Base-by-base conservation (phyloP, 2,329 filamentous ascomycete species). In the Davidsoniella eucalypti region DNA sequence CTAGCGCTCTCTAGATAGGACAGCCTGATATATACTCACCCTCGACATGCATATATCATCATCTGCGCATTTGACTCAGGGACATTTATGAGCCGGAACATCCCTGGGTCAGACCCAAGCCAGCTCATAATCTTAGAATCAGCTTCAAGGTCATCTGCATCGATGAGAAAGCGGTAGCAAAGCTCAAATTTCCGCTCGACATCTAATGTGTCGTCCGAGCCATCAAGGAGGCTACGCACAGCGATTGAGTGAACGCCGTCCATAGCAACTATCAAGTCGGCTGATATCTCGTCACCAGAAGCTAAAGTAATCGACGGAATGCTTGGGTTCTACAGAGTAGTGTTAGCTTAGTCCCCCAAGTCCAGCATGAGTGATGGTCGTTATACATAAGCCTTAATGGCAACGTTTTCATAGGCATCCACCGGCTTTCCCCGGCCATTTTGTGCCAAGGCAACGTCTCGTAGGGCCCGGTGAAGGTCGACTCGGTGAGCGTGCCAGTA, bases 231-330 rank as follows among this genome's bases (percentile, higher is more conserved):
- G 0, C 60, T 58, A 3, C 54, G 54, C 4, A 65, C 54, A 3
- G 54, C 64, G 6, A 56, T 48, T 12, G 61, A 64, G 47, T 68
- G 66, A 14, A 68, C 57, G 5, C 69, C 69, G 54, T 72, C 69
- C 2, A 69, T 68, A 3, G 64, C 67, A 36, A 72, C 59, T 16
- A 71, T 61, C 2, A 70, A 52, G 52, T 71, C 67, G 17, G 57
- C 61, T 5, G 44, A 44, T 9, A 64, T 52, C 10, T 56, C 52
- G 4, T 57, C 48, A 2, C 64, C 65, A n/a, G 56, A 54, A 5
- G 51, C 52, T 5, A 67, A 55, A 1, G 56, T 58, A 2, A 64
- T 58, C 0, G 59, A 60, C 0, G 61, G 58, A 12, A 48, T 48
- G 2, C 54, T 55, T 1, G 59, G 47, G 29, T 62, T 49, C 59